Conservation (phyloP, 2,329 filamentous ascomycete genomes). For the Colletotrichum musae region DNA sequence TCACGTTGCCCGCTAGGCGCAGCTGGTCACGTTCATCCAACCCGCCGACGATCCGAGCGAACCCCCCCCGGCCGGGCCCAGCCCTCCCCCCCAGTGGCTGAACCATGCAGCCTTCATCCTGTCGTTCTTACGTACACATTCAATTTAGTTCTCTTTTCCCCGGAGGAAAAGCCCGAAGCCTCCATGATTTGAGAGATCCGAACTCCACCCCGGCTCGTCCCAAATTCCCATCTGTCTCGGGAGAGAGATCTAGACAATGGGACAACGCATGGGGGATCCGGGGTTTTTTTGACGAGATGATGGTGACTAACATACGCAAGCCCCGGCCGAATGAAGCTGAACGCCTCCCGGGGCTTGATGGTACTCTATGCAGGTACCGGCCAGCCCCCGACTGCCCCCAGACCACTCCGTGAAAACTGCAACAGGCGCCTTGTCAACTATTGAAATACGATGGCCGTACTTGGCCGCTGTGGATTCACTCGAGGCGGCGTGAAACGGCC, state of each 20-base stretch:
- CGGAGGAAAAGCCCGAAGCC: no score
- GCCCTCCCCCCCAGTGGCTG: background rate
- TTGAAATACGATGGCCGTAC: background rate
- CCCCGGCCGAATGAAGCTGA: background rate
- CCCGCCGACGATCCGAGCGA: conserved; percentile 16
- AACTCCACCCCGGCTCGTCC: no score
- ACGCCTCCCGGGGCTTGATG: background rate
- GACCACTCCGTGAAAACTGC: background rate
- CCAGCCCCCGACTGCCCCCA: background rate
- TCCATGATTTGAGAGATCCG: no score
- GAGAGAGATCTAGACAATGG: no score
- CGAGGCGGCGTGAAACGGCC: no score
- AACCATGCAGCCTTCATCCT: background rate
- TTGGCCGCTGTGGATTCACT: background rate
- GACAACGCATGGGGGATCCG: no score
- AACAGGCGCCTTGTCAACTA: background rate
- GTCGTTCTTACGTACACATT: background rate
- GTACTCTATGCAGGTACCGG: conserved; percentile 24
- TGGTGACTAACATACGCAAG: background rate
- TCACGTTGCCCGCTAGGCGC: conserved; percentile 35
- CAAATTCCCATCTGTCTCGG: no score
- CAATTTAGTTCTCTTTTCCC: no score
- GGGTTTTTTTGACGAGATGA: background rate
- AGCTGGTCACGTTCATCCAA: conserved; percentile 33
- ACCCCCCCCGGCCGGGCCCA: background rate